Base-by-base conservation (phyloP, 805 yeast genomes). In the Candida adriatica region DNA sequence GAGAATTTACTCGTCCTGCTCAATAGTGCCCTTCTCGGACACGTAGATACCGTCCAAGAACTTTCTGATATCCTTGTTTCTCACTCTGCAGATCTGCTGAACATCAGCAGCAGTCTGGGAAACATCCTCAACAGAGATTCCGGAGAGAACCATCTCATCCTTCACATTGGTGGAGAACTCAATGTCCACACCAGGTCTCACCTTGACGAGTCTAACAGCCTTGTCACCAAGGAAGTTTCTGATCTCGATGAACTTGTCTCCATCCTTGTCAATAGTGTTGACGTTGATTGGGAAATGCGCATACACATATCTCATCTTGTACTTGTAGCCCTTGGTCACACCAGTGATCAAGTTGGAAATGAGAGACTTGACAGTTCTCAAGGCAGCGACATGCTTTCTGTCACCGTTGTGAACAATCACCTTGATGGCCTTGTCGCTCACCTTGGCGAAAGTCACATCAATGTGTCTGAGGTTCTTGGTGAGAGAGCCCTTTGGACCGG, bases 231-330 rank as follows among this genome's bases (percentile, higher is more conserved):
- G 80, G 82, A 85, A 92, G 78, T 92, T 92, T 85, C 97, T 88
- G 76, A 92, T 88, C 76, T 92, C 97, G 56, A 90, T 82, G 59
- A 59, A 75, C 47, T 73, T 68, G 33, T 63, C 56, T 53, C 83
- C 85, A 39, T 90, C 90, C 58, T 74, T 71, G 50, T 83, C 85
- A 62, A 83, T 64, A 53, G 87, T 67, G 76, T 88, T 90, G 54
- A 92, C 96, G 73, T 92, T 92, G 73, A 94, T 92, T 68, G 98
- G 99, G 95, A 92, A 92, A 85, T 92, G 98, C 80, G 98, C 99
- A 66, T 90, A 94, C 49, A 92, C 98, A 69, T 86, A 88, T 79
- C 97, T 87, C 96, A 92, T 82, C 84, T 92, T 92, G 92, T 92
- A 92, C 73, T 84, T 79, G 94, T 72, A 90, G 70, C 97, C 98